Conservation (phyloP, 768 basidiomycete species). For the Auriscalpium microsporum region DNA sequence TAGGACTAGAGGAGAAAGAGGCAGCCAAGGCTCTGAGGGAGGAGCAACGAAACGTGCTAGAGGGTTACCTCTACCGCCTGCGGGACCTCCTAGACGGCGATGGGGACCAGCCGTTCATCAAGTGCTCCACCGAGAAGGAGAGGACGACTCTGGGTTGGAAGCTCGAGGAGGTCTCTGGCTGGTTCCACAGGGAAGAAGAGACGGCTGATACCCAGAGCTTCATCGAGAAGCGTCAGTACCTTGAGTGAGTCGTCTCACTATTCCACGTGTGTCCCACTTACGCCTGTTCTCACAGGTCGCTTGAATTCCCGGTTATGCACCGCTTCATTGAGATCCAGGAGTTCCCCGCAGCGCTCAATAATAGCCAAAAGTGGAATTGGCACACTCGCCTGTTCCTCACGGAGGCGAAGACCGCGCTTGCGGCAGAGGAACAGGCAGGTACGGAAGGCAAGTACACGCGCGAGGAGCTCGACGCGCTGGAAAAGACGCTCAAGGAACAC, state of each 20-base stretch:
- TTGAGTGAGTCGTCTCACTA: constrained; percentile 59
- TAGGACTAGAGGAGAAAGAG: constrained; percentile 73
- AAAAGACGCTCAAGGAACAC: constrained; percentile 68
- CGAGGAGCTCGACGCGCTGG: constrained; percentile 77
- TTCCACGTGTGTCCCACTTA: background rate
- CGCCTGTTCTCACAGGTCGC: constrained; percentile 33
- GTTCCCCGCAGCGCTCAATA: constrained; percentile 77
- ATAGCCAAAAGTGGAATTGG: constrained; percentile 84
- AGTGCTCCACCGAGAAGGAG: constrained; percentile 73
- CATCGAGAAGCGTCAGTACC: constrained; percentile 59
- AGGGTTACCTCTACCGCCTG: constrained; percentile 88
- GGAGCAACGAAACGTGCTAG: constrained; percentile 86
- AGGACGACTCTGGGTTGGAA: constrained; percentile 54
- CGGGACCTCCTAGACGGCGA: constrained; percentile 73
- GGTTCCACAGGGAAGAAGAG: constrained; percentile 84
- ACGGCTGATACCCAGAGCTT: constrained; percentile 69
- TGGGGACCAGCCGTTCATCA: constrained; percentile 66
- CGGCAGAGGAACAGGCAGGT: constrained; percentile 49
- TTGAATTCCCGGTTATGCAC: constrained; percentile 76
- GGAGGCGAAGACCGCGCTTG: constrained; percentile 70
- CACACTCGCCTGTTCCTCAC: constrained; percentile 70
- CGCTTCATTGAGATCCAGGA: constrained; percentile 86
- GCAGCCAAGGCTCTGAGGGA: constrained; percentile 67
- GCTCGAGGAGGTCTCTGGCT: constrained; percentile 66
- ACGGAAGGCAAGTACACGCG: constrained; percentile 73